Conservation (phyloP, 1,139 yeast species). For the Zygosaccharomyces pseudobailii region DNA sequence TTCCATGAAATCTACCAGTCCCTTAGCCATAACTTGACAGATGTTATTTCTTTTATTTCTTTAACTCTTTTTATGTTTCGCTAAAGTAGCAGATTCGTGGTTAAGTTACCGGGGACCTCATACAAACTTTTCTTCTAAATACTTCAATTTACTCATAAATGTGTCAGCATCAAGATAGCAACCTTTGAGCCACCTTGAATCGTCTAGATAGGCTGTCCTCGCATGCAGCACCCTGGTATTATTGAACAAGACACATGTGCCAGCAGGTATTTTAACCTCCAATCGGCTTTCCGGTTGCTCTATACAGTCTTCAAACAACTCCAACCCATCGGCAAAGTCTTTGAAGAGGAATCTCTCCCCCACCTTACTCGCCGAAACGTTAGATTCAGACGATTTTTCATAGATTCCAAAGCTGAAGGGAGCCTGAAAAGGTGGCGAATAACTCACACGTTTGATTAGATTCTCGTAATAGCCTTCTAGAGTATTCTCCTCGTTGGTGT, state of each 20-base stretch:
- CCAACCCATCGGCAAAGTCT: slow-evolving; percentile 57
- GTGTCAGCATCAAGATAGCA: slow-evolving; percentile 73
- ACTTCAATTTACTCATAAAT: slow-evolving; percentile 57
- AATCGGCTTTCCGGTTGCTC: slow-evolving; percentile 53
- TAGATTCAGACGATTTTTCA: slow-evolving; percentile 29
- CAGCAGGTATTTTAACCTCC: slow-evolving; percentile 54
- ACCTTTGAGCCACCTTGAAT: slow-evolving; percentile 72
- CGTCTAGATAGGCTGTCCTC: slow-evolving; percentile 52
- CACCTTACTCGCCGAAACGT: slow-evolving; percentile 34
- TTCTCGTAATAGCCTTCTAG: slow-evolving; percentile 32
- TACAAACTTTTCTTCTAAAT: slow-evolving; percentile 23
- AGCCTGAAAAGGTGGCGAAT: slow-evolving; percentile 84
- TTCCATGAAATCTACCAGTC: slow-evolving; percentile 6
- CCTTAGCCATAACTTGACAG: slow-evolving; percentile 1
- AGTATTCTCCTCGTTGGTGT: slow-evolving; percentile 31
- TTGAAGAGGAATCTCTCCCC: slow-evolving; percentile 41
- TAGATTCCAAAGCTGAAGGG: slow-evolving; percentile 59
- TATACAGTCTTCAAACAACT: slow-evolving; percentile 55
- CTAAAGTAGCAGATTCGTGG: not conserved
- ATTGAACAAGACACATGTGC: slow-evolving; percentile 65
- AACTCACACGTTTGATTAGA: slow-evolving; percentile 56
- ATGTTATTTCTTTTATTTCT: not conserved
- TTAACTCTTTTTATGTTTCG: not conserved
- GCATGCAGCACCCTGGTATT: slow-evolving; percentile 73
- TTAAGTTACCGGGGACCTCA: slow-evolving; percentile 7